Base-by-base conservation (phyloP, 2,329 filamentous ascomycete genomes). In the Colletotrichum neosansevieriae region DNA sequence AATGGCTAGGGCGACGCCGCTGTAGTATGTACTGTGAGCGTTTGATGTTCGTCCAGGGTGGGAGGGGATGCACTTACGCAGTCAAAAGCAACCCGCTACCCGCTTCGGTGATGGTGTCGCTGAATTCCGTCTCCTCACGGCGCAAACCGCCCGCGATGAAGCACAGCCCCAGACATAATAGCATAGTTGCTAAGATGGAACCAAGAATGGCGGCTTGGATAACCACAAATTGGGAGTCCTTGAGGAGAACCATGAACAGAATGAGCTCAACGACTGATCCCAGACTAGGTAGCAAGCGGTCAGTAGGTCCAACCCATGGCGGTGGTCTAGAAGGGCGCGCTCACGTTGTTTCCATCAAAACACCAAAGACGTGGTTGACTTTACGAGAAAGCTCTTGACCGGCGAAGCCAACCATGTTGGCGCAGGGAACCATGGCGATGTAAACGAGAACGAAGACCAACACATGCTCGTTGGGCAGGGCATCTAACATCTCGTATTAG, bases 181-280 rank as follows among this genome's bases (percentile, higher is more conserved):
- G 80, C 80, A 96, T 86, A 36, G 94, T 97, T 12, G 94, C 93
- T 38, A 97, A 79, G 50, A 97, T 92, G 0, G 92, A 95, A 40
- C 94, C 93, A 0, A 97, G 81, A 63, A 97, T 94, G 29, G 94
- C 93, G 60, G 92, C 92, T 75, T 93, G 89, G 73, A 97, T 93
- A 72, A 96, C 92, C n/a, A 86, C 84, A 68, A 91, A 89, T 77
- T 82, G 78, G 58, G 83, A 72, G 2, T 82, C 78, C 11, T 77
- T 77, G 4, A 96, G 84, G 50, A 97, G 81, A 2, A 94, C 87
- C 83, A 95, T 91, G 79, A 97, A 96, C 34, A 97, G 81, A 53
- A 97, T 87, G 64, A 97, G 91, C 76, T 97, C 93, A 59, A 96
- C 92, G 10, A 94, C 80, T 0, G 92, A 92, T 2, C 91, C 92